phyloP scores from a whole-genome alignment of 2,329 filamentous ascomycete genomes.

The Cadophora gregata region DNA sequence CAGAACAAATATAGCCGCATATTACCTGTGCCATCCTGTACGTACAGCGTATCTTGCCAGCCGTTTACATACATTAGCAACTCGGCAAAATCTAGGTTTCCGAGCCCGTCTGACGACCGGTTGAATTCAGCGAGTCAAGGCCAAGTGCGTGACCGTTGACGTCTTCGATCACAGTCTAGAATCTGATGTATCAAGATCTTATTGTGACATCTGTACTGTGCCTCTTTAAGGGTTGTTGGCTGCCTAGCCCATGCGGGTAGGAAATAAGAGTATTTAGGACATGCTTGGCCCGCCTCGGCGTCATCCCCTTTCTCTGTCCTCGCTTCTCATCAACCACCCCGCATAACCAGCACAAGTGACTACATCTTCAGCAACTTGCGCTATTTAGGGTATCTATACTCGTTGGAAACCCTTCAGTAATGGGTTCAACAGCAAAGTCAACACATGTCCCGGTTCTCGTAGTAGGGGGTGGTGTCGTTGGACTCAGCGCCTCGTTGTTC shows the following conservation, averaged over 20 bases:
- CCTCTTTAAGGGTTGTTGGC: neutral
- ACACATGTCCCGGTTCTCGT: conserved; percentile 38
- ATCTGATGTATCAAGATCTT: neutral
- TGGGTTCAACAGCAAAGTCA: neutral
- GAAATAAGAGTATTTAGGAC: neutral
- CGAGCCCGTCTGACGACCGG: neutral
- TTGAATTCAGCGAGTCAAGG: neutral
- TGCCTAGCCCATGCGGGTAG: neutral
- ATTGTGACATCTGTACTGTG: neutral
- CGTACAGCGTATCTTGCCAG: neutral
- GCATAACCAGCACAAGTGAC: neutral
- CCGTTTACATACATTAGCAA: neutral
- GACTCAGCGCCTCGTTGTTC: conserved; percentile 48
- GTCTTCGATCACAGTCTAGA: conserved; percentile 1
- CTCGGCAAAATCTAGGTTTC: neutral
- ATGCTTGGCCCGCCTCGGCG: conserved; percentile 2
- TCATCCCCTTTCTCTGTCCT: neutral
- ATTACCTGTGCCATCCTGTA: too few species aligned
- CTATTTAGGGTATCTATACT: neutral
- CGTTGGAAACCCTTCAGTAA: neutral
- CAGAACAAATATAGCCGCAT: too few species aligned
- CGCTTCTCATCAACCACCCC: neutral
- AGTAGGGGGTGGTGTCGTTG: conserved; percentile 49
- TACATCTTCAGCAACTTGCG: neutral
- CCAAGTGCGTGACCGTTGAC: neutral